Conservation (phyloP, 306 rosid species). For the Castanopsis chinensis region DNA sequence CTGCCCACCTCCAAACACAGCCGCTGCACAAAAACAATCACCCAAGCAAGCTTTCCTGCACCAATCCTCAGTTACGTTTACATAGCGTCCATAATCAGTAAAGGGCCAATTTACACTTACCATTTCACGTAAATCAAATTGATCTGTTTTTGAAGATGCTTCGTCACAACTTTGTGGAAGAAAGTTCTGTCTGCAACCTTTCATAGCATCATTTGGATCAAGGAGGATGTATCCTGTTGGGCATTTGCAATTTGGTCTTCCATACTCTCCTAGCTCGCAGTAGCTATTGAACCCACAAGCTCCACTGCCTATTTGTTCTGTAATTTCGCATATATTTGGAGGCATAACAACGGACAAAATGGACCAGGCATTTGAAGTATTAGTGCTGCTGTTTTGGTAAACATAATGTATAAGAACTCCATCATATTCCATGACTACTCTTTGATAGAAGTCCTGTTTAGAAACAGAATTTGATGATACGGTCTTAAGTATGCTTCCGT, state of each 20-base stretch:
- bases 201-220: slow-evolving; percentile 24
- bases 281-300: slow-evolving; percentile 6
- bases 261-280: background rate
- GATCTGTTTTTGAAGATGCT: background rate
- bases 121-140: background rate
- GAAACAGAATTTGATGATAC: background rate
- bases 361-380: background rate
- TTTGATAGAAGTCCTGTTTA: slow-evolving; percentile 24
- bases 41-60: slow-evolving; percentile 30
- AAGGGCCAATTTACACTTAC: slow-evolving; percentile 2
- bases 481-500: background rate
- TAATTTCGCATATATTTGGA: background rate
- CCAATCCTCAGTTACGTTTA: slow-evolving; percentile 14
- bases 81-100: background rate
- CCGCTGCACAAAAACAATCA: slow-evolving; percentile 34
- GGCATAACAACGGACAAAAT: background rate
- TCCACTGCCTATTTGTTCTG: background rate
- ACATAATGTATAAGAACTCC: slow-evolving; percentile 56
- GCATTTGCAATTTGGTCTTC: slow-evolving; percentile 13
- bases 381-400: slow-evolving; percentile 16
- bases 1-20: background rate
- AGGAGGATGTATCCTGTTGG: slow-evolving; percentile 6
- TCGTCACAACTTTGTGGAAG: slow-evolving; percentile 33
- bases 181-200: slow-evolving; percentile 30
- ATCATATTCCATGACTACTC: slow-evolving; percentile 53